Percentiles rank a stretch among this genome's conserved stretches.
phyloP scores from a whole-genome alignment of 1,284 basidiomycete species.

The Cutaneotrichosporon curvatum region DNA sequence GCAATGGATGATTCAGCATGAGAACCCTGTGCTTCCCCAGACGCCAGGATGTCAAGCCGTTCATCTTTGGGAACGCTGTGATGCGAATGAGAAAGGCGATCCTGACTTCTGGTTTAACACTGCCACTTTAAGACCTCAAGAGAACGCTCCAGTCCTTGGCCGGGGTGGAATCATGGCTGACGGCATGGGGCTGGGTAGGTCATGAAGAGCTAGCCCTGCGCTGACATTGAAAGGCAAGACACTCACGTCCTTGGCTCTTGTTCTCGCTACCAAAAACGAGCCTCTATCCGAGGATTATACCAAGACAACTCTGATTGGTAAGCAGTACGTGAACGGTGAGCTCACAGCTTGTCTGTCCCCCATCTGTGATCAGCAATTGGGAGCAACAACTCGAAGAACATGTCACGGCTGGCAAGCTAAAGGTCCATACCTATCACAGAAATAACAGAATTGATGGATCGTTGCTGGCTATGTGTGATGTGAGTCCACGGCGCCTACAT shows the following conservation, averaged over 20 bases:
- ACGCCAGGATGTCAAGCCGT: slow-evolving; percentile 62
- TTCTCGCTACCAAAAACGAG: slow-evolving; percentile 66
- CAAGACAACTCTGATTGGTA: slow-evolving; percentile 67
- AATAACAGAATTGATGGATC: slow-evolving; percentile 56
- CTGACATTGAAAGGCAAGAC: slow-evolving; percentile 62
- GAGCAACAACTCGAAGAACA: slow-evolving; percentile 79
- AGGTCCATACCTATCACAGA: slow-evolving; percentile 59
- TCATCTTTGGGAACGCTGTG: slow-evolving; percentile 74
- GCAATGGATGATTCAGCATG: slow-evolving; percentile 65
- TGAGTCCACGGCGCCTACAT: slow-evolving; percentile 12
- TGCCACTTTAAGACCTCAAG: slow-evolving; percentile 70
- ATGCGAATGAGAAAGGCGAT: slow-evolving; percentile 49
- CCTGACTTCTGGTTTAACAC: slow-evolving; percentile 51
- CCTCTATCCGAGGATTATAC: slow-evolving; percentile 52
- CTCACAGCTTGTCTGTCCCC: slow-evolving; percentile 58
- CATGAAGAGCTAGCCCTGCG: background rate
- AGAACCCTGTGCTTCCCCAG: slow-evolving; percentile 64
- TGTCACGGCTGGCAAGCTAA: slow-evolving; percentile 55
- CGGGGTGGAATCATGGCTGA: slow-evolving; percentile 79
- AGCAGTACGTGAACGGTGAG: too few relatives aligned
- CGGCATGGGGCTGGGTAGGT: slow-evolving; percentile 64
- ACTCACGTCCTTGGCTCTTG: slow-evolving; percentile 67
- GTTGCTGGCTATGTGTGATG: slow-evolving; percentile 61
- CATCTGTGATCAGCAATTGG: slow-evolving; percentile 86
- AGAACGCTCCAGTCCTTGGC: slow-evolving; percentile 59